Base-by-base conservation (phyloP, 495 filamentous ascomycete species). In the Aspergillus bridgeri region DNA sequence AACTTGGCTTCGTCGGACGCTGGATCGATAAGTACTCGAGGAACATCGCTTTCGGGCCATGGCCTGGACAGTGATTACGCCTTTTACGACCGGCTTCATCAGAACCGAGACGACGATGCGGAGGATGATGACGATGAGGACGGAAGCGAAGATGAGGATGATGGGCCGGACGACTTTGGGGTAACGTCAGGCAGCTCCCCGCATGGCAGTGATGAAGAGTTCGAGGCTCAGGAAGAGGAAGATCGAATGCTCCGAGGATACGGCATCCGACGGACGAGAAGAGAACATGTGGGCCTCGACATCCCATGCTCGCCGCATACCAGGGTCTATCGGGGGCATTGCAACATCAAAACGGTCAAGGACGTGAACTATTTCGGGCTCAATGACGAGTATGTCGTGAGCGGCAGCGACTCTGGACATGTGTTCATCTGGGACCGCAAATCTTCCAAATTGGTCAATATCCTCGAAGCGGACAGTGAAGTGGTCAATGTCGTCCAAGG, bases 401-500 rank as follows among this genome's bases (percentile, higher is more conserved):
- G 82, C 51, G 88, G 88, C 15, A 83, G 81, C 60, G 88, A 91
- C 56, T 83, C 79, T 27, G 88, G 88, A 0, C 79, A 90, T 61
- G 52, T 90, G 6, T 91, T 90, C 62, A 88, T 90, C 43, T 90
- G 80, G 80, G 86, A 90, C 52, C 81, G 79, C 56, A 83, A 86
- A 56, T 86, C 85, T 8, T 72, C 77, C 13, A 72, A 83, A 38
- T 62, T 90, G 42, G 74, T 90, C 25, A 88, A 89, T 59, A 85
- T 91, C 21, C 75, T 89, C 17, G 80, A 89, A 61, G 88, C 82
- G 0, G 88, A 91, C 65, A 82, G 81, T 29, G 88, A 91, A 56
- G 84, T 87, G 9, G 87, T 89, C 44, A 91, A 91, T 60, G 88
- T 91, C 42, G 76, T 89, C 22, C 83, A 86, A 77, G 82, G 83